Evolutionary conservation across 2,329 filamentous ascomycete species (phyloP).

Genomic region (Anisogramma anomala): DNA sequence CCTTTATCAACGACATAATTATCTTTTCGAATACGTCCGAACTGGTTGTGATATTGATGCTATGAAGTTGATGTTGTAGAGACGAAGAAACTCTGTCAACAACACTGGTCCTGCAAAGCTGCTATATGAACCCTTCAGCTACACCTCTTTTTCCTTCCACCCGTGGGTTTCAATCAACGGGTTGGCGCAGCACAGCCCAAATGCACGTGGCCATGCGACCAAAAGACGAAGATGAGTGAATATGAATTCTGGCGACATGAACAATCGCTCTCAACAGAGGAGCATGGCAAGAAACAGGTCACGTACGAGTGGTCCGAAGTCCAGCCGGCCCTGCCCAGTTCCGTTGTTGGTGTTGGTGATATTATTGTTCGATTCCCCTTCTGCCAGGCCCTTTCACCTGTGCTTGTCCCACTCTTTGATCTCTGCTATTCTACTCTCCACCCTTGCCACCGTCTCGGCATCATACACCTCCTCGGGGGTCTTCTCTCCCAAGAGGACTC

Average conservation of each 20-base stretch:
- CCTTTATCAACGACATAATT: no score
- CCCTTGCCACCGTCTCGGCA: constrained; percentile 49
- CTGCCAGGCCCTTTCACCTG: constrained; percentile 27
- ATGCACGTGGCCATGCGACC: no score
- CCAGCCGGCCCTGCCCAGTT: not conserved
- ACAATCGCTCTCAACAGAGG: not conserved
- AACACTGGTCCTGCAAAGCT: no score
- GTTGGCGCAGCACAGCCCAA: no score
- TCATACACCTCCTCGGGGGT: constrained; percentile 64
- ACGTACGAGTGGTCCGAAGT: not conserved
- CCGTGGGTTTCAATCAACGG: no score
- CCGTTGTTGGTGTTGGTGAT: not conserved
- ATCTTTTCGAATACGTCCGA: no score
- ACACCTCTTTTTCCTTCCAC: no score
- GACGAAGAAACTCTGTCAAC: no score
- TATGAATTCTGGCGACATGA: not conserved
- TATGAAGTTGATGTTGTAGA: no score
- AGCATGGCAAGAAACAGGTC: not conserved
- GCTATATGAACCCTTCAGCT: no score
- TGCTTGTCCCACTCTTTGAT: constrained; percentile 49
- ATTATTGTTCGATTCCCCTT: not conserved
- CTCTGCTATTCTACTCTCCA: constrained; percentile 57
- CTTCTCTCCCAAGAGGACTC: constrained; percentile 61
- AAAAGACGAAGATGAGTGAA: no score
- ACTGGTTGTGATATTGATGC: no score